phyloP scores from a whole-genome alignment of 257 asterid genomes.

The Cruciata laevipes region DNA sequence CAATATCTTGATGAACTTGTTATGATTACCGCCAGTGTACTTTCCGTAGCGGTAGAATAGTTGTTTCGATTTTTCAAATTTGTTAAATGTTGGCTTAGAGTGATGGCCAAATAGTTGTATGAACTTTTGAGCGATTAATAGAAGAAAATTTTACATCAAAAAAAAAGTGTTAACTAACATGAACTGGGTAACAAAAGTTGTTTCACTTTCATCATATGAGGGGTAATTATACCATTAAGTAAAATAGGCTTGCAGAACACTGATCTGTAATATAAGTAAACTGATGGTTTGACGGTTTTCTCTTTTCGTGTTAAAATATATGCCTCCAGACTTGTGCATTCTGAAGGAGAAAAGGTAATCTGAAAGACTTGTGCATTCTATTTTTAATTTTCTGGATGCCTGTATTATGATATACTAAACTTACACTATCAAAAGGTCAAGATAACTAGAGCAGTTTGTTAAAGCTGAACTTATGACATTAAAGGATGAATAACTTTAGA shows the following conservation, averaged over 20 bases:
- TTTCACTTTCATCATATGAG: not conserved
- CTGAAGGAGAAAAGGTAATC: constrained; percentile 57
- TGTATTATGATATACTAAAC: constrained; percentile 31
- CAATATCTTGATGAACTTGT: no score
- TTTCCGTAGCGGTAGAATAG: no score
- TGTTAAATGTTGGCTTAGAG: no score
- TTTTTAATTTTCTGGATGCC: constrained; percentile 15
- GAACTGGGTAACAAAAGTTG: not conserved
- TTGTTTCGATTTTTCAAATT: no score
- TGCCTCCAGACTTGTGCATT: constrained; percentile 62
- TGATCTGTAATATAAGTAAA: not conserved
- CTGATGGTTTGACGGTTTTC: no score
- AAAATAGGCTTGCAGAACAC: not conserved
- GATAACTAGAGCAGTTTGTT: constrained; percentile 1
- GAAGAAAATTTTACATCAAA: no score
- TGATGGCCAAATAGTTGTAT: no score
- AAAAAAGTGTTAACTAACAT: not conserved
- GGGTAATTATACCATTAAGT: not conserved
- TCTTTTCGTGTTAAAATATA: constrained; percentile 1
- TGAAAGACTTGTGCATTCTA: constrained; percentile 17
- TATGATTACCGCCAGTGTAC: no score
- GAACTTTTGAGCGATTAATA: no score
- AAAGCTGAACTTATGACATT: not conserved
- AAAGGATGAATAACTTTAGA: not conserved
- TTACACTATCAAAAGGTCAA: constrained; percentile 33